A percentile compares a stretch with the other conserved stretches of the same genome.
These are phyloP conservation scores for Penicillium griseofulvum DNA, from an alignment of 2,329 filamentous ascomycete species.

Conservation along the genomic window DNA sequence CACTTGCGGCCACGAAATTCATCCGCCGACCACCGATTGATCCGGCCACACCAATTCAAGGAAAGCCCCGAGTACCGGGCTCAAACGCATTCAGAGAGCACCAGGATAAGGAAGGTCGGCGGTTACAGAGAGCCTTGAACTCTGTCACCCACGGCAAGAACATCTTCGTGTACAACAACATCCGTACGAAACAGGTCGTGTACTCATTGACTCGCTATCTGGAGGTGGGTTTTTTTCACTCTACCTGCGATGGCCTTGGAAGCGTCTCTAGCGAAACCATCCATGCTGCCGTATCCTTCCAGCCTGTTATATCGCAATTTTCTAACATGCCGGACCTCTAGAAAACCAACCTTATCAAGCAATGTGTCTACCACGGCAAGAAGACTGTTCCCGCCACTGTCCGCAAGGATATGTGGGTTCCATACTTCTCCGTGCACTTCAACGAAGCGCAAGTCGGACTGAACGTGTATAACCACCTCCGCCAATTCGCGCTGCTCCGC, in stretches of 20 bases:
- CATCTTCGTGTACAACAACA: slow-evolving; percentile 62
- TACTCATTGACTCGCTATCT: slow-evolving; percentile 60
- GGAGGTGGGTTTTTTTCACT: slow-evolving; percentile 44
- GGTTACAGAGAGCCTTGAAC: slow-evolving; percentile 47
- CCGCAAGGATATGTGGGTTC: slow-evolving; percentile 63
- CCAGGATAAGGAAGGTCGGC: slow-evolving; percentile 36
- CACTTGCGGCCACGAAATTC: slow-evolving; percentile 38
- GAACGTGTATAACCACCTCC: slow-evolving; percentile 56
- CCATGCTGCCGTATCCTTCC: neutral
- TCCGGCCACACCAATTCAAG: slow-evolving; percentile 41
- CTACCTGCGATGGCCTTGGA: neutral
- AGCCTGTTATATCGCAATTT: neutral
- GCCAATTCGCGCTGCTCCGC: slow-evolving; percentile 59
- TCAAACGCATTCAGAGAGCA: slow-evolving; percentile 46
- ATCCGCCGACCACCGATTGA: slow-evolving; percentile 38
- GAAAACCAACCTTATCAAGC: slow-evolving; percentile 54
- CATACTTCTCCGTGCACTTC: slow-evolving; percentile 59
- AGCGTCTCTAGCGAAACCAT: neutral
- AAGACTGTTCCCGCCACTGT: slow-evolving; percentile 58
- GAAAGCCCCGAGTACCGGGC: slow-evolving; percentile 36
- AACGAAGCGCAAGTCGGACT: slow-evolving; percentile 51
- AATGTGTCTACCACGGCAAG: slow-evolving; percentile 63
- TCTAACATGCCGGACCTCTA: slow-evolving; percentile 25
- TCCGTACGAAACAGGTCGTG: slow-evolving; percentile 62
- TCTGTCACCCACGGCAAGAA: slow-evolving; percentile 54